phyloP scores from a whole-genome alignment of 371 early-diverging fungal genomes.

The Capillidium rhysosporum region DNA sequence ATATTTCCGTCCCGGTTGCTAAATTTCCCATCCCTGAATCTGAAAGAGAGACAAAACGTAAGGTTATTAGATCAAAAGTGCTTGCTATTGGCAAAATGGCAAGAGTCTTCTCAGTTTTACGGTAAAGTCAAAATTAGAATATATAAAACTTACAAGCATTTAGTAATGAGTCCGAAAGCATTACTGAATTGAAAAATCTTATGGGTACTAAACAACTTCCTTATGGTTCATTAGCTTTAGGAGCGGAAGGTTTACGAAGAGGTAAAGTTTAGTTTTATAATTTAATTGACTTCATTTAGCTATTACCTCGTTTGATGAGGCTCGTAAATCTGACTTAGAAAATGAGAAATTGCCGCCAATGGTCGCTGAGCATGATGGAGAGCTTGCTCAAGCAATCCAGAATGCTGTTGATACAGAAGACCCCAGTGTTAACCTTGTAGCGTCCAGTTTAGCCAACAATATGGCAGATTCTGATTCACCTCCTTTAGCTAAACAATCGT shows the following conservation, averaged over 20 bases:
- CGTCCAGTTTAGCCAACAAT: neutral
- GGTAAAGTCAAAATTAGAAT: conserved; percentile 17
- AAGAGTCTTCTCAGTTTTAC: conserved; percentile 65
- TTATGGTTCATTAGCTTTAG: conserved; percentile 63
- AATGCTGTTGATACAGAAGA: conserved; percentile 20
- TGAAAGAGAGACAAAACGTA: conserved; percentile 41
- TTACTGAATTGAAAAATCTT: conserved; percentile 77
- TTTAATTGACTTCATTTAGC: conserved; percentile 17
- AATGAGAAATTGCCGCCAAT: conserved; percentile 86
- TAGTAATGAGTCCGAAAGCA: conserved; percentile 65
- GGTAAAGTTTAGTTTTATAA: conserved; percentile 20
- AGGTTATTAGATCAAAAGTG: conserved; percentile 75
- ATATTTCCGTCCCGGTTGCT: conserved; percentile 5
- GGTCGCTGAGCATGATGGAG: conserved; percentile 22
- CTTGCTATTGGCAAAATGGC: conserved; percentile 81
- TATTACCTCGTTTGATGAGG: conserved; percentile 80
- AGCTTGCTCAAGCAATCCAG: conserved; percentile 17
- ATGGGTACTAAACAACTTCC: conserved; percentile 68
- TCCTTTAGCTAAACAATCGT: neutral
- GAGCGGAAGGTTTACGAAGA: conserved; percentile 74
- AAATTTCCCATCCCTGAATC: neutral
- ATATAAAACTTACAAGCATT: no score
- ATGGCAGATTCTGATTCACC: neutral
- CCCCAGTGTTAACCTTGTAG: neutral
- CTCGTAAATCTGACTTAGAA: conserved; percentile 62